Evolutionary conservation across 306 rosid species (phyloP).

Genomic region (Lotus japonicus): DNA sequence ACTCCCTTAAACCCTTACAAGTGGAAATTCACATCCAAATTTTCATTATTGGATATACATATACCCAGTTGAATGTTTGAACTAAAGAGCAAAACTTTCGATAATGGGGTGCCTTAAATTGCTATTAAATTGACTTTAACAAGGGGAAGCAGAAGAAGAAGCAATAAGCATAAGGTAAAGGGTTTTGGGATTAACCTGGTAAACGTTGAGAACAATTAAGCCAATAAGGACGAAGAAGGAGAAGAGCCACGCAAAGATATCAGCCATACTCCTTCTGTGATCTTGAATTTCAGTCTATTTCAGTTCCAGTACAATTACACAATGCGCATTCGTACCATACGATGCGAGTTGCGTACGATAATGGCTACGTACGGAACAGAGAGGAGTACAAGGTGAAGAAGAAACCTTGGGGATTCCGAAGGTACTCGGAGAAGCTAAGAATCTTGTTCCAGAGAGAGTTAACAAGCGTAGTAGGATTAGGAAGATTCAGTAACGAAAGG

Average conservation of each 20-base stretch:
- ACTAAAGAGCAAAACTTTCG: background rate
- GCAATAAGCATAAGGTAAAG: background rate
- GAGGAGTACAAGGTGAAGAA: background rate
- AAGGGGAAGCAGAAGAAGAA: background rate
- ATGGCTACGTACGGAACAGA: background rate
- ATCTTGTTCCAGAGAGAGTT: slow-evolving; percentile 11
- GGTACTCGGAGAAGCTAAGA: slow-evolving; percentile 19
- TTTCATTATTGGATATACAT: background rate
- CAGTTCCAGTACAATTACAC: background rate
- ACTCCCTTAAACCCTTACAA: background rate
- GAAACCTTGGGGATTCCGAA: background rate
- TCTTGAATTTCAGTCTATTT: background rate
- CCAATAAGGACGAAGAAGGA: slow-evolving; percentile 86
- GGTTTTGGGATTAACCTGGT: slow-evolving; percentile 53
- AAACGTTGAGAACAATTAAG: slow-evolving; percentile 58
- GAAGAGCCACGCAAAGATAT: slow-evolving; percentile 75
- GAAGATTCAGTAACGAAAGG: no score
- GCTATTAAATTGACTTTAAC: background rate
- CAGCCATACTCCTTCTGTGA: slow-evolving; percentile 49
- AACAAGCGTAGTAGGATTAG: no score
- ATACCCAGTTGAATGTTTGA: slow-evolving; percentile 20
- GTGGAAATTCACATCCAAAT: background rate
- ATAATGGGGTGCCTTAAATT: slow-evolving; percentile 1
- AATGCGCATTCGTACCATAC: slow-evolving; percentile 4
- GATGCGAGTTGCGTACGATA: slow-evolving; percentile 4